Evolutionary conservation across 306 rosid species (phyloP), one percentile per base, ranked within the genome.

Genomic region (Vigna nakashimae): DNA sequence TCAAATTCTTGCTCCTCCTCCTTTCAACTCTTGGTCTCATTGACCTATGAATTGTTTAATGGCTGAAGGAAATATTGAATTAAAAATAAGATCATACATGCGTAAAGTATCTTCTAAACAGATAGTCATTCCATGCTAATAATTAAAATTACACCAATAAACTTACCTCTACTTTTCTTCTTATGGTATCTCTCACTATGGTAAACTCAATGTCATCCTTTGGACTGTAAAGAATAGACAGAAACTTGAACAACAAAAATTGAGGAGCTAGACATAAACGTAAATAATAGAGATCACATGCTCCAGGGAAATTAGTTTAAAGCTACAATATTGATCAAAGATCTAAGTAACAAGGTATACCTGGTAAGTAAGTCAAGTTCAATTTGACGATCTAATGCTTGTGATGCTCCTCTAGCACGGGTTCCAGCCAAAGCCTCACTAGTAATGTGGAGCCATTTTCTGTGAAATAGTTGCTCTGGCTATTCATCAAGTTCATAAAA

Each of bases 401-500:
- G 71, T 15, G 96, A 85, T 65, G 40, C 74, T 79, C 99, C 97
- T 87, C 98, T 89, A 48, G 92, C 98, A 59, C 99, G 96, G 75
- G 99, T 95, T 86, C 90, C 99, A 80, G 99, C 99, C 86, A 92
- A 84, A 73, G 98, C 99, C 71, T 95, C 98, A 40, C 99, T 92
- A 60, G 84, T 89, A 53, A 95, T 87, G 82, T 71, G 78, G 75
- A 91, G 97, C 65, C 84, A 73, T 87, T 91, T 93, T 92, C 99
- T 91, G 84, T 87, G 98, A 90, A 95, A 95, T 82, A 95, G 92
- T 85, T 86, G 96, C 93, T 95, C 99, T 81, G 99, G 99, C 99
- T 95, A 85, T 91, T 88, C 77, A 82, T 86, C 87, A 82, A 86
- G 80, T 80, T 85, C 77, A 85, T 88, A 58, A 28, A 82, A 87